Percentiles rank a stretch among this genome's conserved stretches.
phyloP scores from a whole-genome alignment of 352 stramenopile genomes.

The Phytopythium cucurbitacearum region DNA sequence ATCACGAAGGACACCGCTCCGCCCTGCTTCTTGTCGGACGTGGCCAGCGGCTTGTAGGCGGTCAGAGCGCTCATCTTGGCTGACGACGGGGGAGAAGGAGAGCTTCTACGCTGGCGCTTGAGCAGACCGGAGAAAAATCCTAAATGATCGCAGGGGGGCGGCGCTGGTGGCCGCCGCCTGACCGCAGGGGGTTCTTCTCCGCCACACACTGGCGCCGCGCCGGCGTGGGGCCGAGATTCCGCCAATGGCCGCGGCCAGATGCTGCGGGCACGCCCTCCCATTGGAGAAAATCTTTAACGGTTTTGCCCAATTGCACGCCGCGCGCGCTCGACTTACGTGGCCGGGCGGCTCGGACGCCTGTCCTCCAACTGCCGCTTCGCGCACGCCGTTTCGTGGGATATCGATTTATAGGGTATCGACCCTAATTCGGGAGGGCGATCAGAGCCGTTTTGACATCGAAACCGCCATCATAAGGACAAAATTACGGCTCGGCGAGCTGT shows the following conservation, averaged over 20 bases:
- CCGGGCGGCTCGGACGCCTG: too few relatives aligned
- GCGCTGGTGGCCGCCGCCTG: neutral
- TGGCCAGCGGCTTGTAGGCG: constrained; percentile 78
- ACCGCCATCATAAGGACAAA: too few relatives aligned
- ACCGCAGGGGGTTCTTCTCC: constrained; percentile 21
- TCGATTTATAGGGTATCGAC: too few relatives aligned
- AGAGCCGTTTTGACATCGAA: too few relatives aligned
- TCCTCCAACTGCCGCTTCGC: too few relatives aligned
- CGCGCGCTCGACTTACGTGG: too few relatives aligned
- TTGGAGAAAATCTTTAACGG: constrained; percentile 31
- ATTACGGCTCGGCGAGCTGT: too few relatives aligned
- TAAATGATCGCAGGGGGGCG: constrained; percentile 47
- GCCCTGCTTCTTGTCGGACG: constrained; percentile 59
- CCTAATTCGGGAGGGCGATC: too few relatives aligned
- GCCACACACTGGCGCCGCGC: constrained; percentile 52
- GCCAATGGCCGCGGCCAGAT: constrained; percentile 14
- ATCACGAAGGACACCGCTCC: constrained; percentile 60
- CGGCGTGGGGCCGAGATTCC: constrained; percentile 7
- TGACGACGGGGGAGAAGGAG: constrained; percentile 12
- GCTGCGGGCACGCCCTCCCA: neutral
- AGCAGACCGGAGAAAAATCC: constrained; percentile 77
- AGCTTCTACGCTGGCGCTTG: constrained; percentile 51
- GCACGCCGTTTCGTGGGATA: too few relatives aligned
- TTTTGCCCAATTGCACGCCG: too few relatives aligned
- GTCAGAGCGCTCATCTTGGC: constrained; percentile 72